Evolutionary conservation across 768 basidiomycete genomes (phyloP), one percentile per base, ranked within the genome.

Genomic region (Lactifluus piperatus): DNA sequence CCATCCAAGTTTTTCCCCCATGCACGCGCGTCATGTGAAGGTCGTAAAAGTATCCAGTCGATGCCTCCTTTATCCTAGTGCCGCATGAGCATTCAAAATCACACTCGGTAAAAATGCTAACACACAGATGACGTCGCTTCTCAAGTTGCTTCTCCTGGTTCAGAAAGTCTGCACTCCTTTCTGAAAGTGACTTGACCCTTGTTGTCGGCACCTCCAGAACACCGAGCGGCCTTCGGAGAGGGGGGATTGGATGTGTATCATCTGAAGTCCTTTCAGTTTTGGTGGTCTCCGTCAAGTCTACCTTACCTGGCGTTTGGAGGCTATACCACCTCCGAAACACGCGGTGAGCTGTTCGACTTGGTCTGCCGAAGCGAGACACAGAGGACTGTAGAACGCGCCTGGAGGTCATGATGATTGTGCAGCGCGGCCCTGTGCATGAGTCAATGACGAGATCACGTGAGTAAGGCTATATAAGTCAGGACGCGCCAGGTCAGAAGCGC

Each of bases 1-100:
- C 94, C 52, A 93, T 81, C 93, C 92, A 98, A 9, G 88, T 87
- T 74, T 98, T 98, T 16, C 95, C 95, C 16, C 92, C 94, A 65
- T 92, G 82, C 44, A 79, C 79, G 51, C 86, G 76, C 1, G 90
- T 87, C 68, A 85, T 83, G 66, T 90, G 88, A 41, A 85, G 76
- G 69, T 97, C 95, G 53, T 88, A 79, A 67, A 91, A 97, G 72
- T 97, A 95, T 0, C 93, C 92, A 67, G 85, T 88, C 13, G 82
- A 79, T 0, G 78, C 82, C 68, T 84, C 79, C 60, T 81, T 77
- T 58, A 85, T 74, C 41, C 85, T 86, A 64, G 2, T 62, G 8
- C 14, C 34, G 22, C 39, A 36, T 49, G 47, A 45, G 27, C 8
- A 48, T 30, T 51, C 20, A 59, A 22, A 10, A 34, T 5, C 24